phyloP scores from a whole-genome alignment of 306 rosid species.

The Cotoneaster glaucophyllus region DNA sequence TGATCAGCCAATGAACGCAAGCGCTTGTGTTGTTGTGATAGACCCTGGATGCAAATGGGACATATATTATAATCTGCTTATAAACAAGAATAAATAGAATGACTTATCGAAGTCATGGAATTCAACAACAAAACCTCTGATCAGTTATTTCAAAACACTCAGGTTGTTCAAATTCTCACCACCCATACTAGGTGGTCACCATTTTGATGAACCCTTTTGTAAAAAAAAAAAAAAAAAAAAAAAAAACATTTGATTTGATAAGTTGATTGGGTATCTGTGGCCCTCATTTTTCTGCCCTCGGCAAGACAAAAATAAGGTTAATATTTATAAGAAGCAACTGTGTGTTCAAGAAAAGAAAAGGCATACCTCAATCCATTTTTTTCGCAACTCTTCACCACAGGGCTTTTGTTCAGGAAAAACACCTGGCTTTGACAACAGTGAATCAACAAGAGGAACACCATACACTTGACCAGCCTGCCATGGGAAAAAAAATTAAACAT shows the following conservation, averaged over 20 bases:
- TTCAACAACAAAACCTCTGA: background rate
- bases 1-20: slow-evolving; percentile 73
- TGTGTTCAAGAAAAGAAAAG: background rate
- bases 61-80: background rate
- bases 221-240: too few species aligned
- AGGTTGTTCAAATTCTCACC: background rate
- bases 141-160: background rate
- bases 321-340: background rate
- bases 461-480: slow-evolving; percentile 97
- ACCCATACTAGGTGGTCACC: background rate
- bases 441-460: slow-evolving; percentile 82
- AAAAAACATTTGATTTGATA: too few species aligned
- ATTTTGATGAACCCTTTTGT: background rate
- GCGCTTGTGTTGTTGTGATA: slow-evolving; percentile 86
- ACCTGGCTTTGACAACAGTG: slow-evolving; percentile 69
- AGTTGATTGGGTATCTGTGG: background rate
- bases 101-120: slow-evolving; percentile 1
- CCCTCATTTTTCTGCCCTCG: background rate
- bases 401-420: slow-evolving; percentile 73
- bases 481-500: slow-evolving; percentile 16
- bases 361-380: slow-evolving; percentile 94
- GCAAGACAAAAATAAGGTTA: background rate
- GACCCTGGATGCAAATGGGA: slow-evolving; percentile 51
- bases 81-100: background rate
- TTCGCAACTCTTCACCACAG: slow-evolving; percentile 68